Conservation (phyloP, 495 filamentous ascomycete genomes). For the Podospora bellae-mahoneyi region DNA sequence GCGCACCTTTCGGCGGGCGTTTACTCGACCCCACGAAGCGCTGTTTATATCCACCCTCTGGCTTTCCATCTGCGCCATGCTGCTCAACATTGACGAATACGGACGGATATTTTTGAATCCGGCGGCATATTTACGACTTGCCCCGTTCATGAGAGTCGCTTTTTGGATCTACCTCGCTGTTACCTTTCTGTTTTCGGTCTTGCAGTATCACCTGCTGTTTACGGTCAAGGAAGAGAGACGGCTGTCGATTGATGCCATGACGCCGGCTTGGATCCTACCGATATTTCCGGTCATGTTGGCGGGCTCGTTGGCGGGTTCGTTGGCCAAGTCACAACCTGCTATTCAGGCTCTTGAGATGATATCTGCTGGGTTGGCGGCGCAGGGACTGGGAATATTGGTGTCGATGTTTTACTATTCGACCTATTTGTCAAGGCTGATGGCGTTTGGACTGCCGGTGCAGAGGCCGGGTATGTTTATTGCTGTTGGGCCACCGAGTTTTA, state of each 20-base stretch:
- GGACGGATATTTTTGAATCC: constrained; percentile 44
- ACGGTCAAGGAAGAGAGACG: constrained; percentile 36
- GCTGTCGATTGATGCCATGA: constrained; percentile 40
- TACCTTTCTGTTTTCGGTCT: constrained; percentile 43
- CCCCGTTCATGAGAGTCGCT: constrained; percentile 38
- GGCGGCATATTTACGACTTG: constrained; percentile 36
- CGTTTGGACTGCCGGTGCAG: constrained; percentile 53
- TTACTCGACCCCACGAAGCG: constrained; percentile 60
- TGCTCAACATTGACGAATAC: constrained; percentile 57
- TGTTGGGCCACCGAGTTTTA: constrained; percentile 66
- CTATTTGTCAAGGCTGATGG: constrained; percentile 59
- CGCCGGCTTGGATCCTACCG: constrained; percentile 56
- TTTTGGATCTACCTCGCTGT: constrained; percentile 54
- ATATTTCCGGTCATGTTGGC: constrained; percentile 55
- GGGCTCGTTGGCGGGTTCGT: constrained; percentile 46
- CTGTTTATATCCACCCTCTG: constrained; percentile 69
- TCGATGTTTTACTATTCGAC: constrained; percentile 52
- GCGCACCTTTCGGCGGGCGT: constrained; percentile 50
- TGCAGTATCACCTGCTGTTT: constrained; percentile 54
- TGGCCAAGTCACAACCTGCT: constrained; percentile 40
- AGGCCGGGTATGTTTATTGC: constrained; percentile 70
- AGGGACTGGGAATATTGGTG: constrained; percentile 51
- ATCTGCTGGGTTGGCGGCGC: constrained; percentile 47
- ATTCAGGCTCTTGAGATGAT: constrained; percentile 42
- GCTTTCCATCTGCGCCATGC: constrained; percentile 60